A percentile compares a stretch with the other conserved stretches of the same genome.
phyloP scores from a whole-genome alignment of 352 stramenopile genomes.

The Pythium rishiriense region DNA sequence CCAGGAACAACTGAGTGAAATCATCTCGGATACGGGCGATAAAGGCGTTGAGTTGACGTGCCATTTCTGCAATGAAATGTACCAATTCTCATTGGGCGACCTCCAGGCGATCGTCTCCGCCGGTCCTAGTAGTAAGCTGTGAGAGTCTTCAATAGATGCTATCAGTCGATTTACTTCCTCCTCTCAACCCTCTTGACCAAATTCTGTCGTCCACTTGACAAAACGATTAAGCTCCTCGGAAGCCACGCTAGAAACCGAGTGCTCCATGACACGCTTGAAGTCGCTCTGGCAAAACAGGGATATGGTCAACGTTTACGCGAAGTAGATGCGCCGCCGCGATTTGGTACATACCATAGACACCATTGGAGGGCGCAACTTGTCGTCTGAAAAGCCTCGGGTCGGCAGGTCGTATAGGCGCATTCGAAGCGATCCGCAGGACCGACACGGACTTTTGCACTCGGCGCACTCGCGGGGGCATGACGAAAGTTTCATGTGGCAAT shows the following conservation, averaged over 20 bases:
- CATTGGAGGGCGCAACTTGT: constrained; percentile 85
- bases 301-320: neutral
- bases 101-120: constrained; percentile 35
- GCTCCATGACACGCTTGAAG: constrained; percentile 95
- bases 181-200: constrained; percentile 98
- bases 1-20: constrained; percentile 41
- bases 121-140: constrained; percentile 19
- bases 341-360: constrained; percentile 68
- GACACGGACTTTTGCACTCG: constrained; percentile 72
- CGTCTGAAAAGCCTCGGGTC: constrained; percentile 78
- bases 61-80: constrained; percentile 84
- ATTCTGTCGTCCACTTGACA: constrained; percentile 98
- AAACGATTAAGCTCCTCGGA: constrained; percentile 97
- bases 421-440: constrained; percentile 68
- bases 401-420: constrained; percentile 88
- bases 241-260: constrained; percentile 95
- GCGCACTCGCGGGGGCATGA: constrained; percentile 60
- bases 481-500: constrained; percentile 91
- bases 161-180: neutral
- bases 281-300: constrained; percentile 68
- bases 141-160: constrained; percentile 12
- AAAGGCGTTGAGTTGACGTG: constrained; percentile 74
- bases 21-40: constrained; percentile 49
- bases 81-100: constrained; percentile 61
- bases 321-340: neutral